These are phyloP conservation scores for Xylaria hypoxylon DNA, from an alignment of 2,329 filamentous ascomycete genomes.

Conservation along the genomic window DNA sequence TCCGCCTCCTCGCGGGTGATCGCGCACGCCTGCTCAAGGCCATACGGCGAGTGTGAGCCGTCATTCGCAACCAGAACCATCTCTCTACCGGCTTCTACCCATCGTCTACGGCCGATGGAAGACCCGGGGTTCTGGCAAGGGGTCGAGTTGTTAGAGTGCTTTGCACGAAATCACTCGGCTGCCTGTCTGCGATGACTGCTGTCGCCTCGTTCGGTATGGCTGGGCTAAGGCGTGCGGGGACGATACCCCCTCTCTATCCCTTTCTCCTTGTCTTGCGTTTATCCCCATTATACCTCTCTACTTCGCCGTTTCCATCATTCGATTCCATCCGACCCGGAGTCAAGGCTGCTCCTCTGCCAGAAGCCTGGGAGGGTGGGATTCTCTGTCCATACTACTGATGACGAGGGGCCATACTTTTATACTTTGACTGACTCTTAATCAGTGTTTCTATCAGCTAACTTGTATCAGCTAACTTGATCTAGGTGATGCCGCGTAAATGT, in stretches of 20 bases:
- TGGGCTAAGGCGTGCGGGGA: conserved; percentile 40
- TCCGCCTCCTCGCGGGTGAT: conserved; percentile 39
- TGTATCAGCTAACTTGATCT: conserved; percentile 28
- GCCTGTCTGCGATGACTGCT: conserved; percentile 38
- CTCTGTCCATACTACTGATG: conserved; percentile 25
- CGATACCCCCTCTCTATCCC: conserved; percentile 27
- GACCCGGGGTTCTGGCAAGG: conserved; percentile 41
- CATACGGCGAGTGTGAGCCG: conserved; percentile 37
- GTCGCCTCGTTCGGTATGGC: conserved; percentile 39
- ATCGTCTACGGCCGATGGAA: conserved; percentile 41
- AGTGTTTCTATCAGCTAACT: conserved; percentile 27
- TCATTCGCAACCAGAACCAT: conserved; percentile 39
- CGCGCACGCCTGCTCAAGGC: conserved; percentile 41
- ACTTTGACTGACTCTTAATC: conserved; percentile 12
- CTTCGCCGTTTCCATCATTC: conserved; percentile 8
- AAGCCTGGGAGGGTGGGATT: conserved; percentile 42
- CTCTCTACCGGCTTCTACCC: conserved; percentile 40
- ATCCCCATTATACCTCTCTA: neutral
- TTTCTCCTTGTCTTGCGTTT: conserved; percentile 19
- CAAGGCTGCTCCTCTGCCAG: conserved; percentile 41
- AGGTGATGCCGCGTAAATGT: conserved; percentile 37
- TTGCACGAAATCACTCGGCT: conserved; percentile 22
- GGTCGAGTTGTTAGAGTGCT: conserved; percentile 29
- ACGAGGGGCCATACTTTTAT: conserved; percentile 34
- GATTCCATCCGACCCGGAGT: conserved; percentile 33